Percentiles rank a stretch among this genome's conserved stretches.
Conservation (phyloP, 1,284 basidiomycete species). For the Cryptococcus sp. region DNA sequence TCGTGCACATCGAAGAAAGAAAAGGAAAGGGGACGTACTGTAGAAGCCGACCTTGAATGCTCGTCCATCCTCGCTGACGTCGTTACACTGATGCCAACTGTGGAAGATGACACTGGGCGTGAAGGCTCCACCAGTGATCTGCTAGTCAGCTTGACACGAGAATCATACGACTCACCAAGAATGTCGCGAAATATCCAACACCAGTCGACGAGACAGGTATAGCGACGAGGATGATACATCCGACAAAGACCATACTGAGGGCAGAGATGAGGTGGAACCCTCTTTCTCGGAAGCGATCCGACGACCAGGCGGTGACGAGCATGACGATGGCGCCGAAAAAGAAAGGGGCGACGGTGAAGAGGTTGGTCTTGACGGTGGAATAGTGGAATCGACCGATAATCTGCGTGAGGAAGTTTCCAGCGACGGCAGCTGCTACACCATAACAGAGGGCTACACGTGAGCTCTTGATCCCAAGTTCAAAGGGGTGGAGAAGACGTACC, state of each 20-base stretch:
- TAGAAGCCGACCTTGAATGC: conserved; percentile 10
- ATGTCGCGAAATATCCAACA: conserved; percentile 17
- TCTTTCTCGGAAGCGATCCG: conserved; percentile 55
- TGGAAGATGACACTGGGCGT: conserved; percentile 22
- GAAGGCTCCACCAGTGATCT: conserved; percentile 12
- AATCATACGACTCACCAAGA: no score
- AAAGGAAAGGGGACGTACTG: no score
- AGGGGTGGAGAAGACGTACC: background rate
- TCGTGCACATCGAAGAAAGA: no score
- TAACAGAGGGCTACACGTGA: background rate
- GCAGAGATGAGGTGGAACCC: conserved; percentile 33
- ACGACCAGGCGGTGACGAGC: conserved; percentile 52
- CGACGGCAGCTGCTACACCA: conserved; percentile 35
- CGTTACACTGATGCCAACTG: conserved; percentile 21
- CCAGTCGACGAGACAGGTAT: conserved; percentile 14
- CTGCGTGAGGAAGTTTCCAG: conserved; percentile 54
- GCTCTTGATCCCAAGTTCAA: background rate
- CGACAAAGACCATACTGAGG: conserved; percentile 47
- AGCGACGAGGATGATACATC: conserved; percentile 54
- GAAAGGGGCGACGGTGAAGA: conserved; percentile 38
- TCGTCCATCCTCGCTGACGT: conserved; percentile 16
- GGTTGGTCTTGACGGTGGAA: conserved; percentile 22
- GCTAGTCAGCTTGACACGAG: no score
- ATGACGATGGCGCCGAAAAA: conserved; percentile 52
- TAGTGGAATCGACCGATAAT: conserved; percentile 48